A percentile compares a stretch with the other conserved stretches of the same genome.
Evolutionary conservation across 768 basidiomycete species (phyloP).

Genomic region (Pleurotus djamor): DNA sequence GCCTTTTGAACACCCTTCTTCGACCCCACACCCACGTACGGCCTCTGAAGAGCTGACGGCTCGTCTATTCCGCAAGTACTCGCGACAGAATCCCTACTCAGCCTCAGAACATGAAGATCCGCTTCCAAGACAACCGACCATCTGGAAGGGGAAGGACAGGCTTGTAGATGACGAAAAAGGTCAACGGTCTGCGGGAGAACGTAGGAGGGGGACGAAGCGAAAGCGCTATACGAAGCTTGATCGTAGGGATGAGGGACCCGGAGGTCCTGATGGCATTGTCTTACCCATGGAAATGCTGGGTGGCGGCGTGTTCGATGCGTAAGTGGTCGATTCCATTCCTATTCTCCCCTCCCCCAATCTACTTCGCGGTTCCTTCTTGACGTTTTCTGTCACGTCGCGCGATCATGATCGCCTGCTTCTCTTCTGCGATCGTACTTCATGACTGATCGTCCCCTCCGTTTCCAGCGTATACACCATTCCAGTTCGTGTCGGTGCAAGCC

Average conservation of each 20-base stretch:
- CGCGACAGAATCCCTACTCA: too few species aligned
- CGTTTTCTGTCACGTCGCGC: too few species aligned
- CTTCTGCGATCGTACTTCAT: not conserved
- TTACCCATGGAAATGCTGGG: constrained; percentile 56
- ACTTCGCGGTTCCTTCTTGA: too few species aligned
- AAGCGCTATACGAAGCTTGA: constrained; percentile 18
- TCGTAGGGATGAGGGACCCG: constrained; percentile 33
- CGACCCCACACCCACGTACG: too few species aligned
- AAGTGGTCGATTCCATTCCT: constrained; percentile 25
- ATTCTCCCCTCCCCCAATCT: not conserved
- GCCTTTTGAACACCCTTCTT: too few species aligned
- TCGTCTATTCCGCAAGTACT: too few species aligned
- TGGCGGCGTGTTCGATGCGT: constrained; percentile 57
- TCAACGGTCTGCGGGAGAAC: too few species aligned
- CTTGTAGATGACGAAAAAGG: too few species aligned
- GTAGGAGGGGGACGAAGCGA: not conserved
- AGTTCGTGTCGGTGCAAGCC: constrained; percentile 45
- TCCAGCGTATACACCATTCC: constrained; percentile 66
- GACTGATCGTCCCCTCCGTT: not conserved
- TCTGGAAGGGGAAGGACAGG: too few species aligned
- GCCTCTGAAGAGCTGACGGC: too few species aligned
- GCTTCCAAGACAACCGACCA: too few species aligned
- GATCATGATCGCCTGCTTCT: not conserved
- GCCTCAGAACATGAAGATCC: too few species aligned
- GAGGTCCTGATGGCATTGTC: constrained; percentile 54